Percentiles rank a stretch among this genome's conserved stretches.
phyloP scores from a whole-genome alignment of 805 yeast genomes.

The Starmerella apicola region DNA sequence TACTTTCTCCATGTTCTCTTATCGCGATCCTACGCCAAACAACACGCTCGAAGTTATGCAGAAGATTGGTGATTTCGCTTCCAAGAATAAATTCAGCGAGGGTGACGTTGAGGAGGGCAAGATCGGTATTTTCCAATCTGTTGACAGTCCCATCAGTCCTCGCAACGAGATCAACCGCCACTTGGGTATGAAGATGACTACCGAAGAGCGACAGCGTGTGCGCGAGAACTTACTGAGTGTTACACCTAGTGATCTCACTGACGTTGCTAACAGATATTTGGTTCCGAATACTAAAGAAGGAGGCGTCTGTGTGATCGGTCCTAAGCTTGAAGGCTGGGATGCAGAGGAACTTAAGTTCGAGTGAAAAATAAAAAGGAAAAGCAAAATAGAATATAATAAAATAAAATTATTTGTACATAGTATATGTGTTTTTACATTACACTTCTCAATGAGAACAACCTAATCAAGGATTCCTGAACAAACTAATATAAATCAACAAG shows the following conservation, averaged over 20 bases:
- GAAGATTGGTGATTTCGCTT: slow-evolving; percentile 39
- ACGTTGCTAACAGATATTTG: slow-evolving; percentile 54
- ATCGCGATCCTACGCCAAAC: slow-evolving; percentile 82
- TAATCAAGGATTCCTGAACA: neutral
- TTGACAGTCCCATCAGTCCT: slow-evolving; percentile 82
- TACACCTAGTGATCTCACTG: slow-evolving; percentile 44
- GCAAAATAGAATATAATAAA: neutral
- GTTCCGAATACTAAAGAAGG: slow-evolving; percentile 1
- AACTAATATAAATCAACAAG: neutral
- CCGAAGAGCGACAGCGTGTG: slow-evolving; percentile 67
- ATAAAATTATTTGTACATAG: neutral
- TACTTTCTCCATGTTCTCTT: slow-evolving; percentile 67
- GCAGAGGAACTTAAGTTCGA: neutral
- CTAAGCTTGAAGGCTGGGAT: slow-evolving; percentile 13
- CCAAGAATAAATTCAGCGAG: slow-evolving; percentile 41
- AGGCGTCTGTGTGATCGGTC: slow-evolving; percentile 20
- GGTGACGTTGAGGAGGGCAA: slow-evolving; percentile 79
- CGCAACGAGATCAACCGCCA: slow-evolving; percentile 59
- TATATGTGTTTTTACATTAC: neutral
- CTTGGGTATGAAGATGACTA: slow-evolving; percentile 59
- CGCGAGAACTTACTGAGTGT: slow-evolving; percentile 65
- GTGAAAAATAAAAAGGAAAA: neutral
- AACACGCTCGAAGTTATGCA: slow-evolving; percentile 52
- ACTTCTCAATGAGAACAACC: neutral
- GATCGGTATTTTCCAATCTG: slow-evolving; percentile 74